Evolutionary conservation across 495 filamentous ascomycete species (phyloP).

Genomic region (Penicillium canariense): DNA sequence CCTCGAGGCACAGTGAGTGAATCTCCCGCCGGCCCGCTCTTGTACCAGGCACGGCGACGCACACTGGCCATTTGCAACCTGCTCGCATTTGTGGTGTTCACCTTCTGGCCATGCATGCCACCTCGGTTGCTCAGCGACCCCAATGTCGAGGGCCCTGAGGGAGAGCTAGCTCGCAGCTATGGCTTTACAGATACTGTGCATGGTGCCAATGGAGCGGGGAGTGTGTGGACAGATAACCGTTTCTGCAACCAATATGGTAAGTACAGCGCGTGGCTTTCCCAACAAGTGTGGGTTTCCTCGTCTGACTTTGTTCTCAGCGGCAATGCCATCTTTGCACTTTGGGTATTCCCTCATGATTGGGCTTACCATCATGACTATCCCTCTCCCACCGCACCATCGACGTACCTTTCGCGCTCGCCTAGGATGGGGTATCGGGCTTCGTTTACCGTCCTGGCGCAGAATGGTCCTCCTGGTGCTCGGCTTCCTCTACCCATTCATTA

Average conservation of each 20-base stretch:
- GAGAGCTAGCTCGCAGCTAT: slow-evolving; percentile 52
- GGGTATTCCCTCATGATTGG: slow-evolving; percentile 77
- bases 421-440: slow-evolving; percentile 21
- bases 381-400: slow-evolving; percentile 39
- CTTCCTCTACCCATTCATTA: slow-evolving; percentile 60
- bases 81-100: slow-evolving; percentile 74
- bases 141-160: slow-evolving; percentile 39
- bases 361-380: slow-evolving; percentile 59
- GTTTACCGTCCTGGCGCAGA: slow-evolving; percentile 42
- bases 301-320: slow-evolving; percentile 44
- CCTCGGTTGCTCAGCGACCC: slow-evolving; percentile 64
- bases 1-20: slow-evolving; percentile 31
- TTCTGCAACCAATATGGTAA: slow-evolving; percentile 65
- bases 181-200: slow-evolving; percentile 78
- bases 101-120: slow-evolving; percentile 78
- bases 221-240: slow-evolving; percentile 71
- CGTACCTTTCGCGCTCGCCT: slow-evolving; percentile 23
- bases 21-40: slow-evolving; percentile 45
- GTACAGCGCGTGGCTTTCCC: slow-evolving; percentile 4
- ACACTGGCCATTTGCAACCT: slow-evolving; percentile 75
- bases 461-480: slow-evolving; percentile 51
- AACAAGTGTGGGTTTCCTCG: neutral
- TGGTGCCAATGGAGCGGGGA: slow-evolving; percentile 56
- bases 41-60: slow-evolving; percentile 62
- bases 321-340: slow-evolving; percentile 80